Base-by-base conservation (phyloP, 2,329 filamentous ascomycete species). In the Fusarium acutatum region DNA sequence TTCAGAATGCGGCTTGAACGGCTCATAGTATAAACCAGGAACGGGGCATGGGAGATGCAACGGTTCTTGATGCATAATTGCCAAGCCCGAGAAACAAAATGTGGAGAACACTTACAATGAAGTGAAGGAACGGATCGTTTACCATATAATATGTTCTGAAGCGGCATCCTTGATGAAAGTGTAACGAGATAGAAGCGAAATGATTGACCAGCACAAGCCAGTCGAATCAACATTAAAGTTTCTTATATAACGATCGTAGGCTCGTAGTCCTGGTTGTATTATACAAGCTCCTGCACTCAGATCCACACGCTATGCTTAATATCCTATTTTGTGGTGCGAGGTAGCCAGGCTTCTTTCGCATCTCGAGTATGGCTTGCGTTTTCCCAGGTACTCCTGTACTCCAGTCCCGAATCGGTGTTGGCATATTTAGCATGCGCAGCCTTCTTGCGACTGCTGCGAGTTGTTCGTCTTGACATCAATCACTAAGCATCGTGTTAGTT, bases 401-500 rank as follows among this genome's bases (percentile, higher is more conserved):
- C 73, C 74, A 76, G 56, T 72, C 64, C 58, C 54, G 60, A 67
- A 60, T 70, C 54, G 66, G 53, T 50, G 63, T 50, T 65, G 65
- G 58, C 47, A 38, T 65, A 54, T 57, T 80, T 79, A 84, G 76
- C 82, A 84, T 69, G 82, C 79, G 82, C 93, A 95, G 65, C 92
- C 91, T 70, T 95, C 92, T 83, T 95, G 93, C 80, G 87, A 88
- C 73, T 90, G 85, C 67, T 90, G 89, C 76, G 89, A 88, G 62
- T 89, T 89, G 83, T 91, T 94, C 80, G 95, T 95, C 84, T 96
- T 96, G 77, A 97, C 94, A 84, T 97, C 94, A 80, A 97, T 97
- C 93, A 96, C 94, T 96, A 78, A 26, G 65, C 43, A 30, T 43
- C 20, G 75, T 82, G 59, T 63, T 37, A 52, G 67, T 62, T 53